Base-by-base conservation (phyloP, 108 stramenopile species). In the Nannochloropsis gaditana region DNA sequence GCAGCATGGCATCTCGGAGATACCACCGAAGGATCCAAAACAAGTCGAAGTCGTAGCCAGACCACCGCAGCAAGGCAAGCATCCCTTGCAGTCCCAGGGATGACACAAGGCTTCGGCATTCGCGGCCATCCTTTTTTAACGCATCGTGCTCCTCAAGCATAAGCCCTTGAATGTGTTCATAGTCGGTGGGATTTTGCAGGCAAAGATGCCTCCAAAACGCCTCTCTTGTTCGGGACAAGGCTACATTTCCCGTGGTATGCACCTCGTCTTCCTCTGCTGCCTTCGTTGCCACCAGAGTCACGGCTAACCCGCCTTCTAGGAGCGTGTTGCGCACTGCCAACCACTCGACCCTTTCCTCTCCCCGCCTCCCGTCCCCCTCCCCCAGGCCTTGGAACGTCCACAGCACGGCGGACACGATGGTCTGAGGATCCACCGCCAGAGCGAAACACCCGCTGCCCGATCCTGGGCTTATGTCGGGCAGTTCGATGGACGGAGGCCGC, bases 141-240 rank as follows among this genome's bases (percentile, higher is more conserved):
- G 19, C 19, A 6, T 73, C n/a, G 59, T 73, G 59, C 59, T 73
- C 59, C 59, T 73, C 59, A 4, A 73, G n/a, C 15, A 73, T 73
- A 73, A 73, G 59, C 19, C 59, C 59, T 73, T 73, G 59, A 15
- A 73, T n/a, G 59, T 73, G 59, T n/a, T 73, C 59, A 73, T n/a
- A 73, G n/a, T 73, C 59, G 19, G 59, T 73, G 59, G 59, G 59
- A n/a, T 73, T 73, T n/a, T 73, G 59, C 59, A 73, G n/a, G 59
- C 59, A 73, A 15, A 73, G 19, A 73, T 73, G 59, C 6, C 59
- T 73, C 59, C 59, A 73, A 73, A 73, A 73, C 2, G 59, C 6
- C n/a, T 6, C 59, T 73, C 59, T 73, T n/a, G 59, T 73, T 15
- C 59, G 2, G 19, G 59, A n/a, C 59, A 73, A 73, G 15, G 59